Conservation (phyloP, 331 rosid species). For the Pyracantha coccinea region DNA sequence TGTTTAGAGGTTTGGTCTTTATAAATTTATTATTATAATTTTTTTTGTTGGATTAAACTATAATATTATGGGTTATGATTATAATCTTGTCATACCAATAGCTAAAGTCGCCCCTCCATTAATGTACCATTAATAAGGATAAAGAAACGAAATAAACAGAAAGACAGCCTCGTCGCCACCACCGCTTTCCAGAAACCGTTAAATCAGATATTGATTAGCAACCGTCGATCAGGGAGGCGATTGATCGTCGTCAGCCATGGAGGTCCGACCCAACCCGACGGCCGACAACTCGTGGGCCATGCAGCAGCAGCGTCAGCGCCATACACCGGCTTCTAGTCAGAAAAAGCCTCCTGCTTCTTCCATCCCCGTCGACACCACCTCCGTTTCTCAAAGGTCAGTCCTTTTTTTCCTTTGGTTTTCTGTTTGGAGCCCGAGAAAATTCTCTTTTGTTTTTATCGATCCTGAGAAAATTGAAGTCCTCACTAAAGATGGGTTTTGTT, state of each 20-base stretch:
- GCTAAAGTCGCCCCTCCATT: background rate
- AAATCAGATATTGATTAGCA: background rate
- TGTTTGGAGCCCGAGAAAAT: conserved; percentile 15
- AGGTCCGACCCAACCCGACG: conserved; percentile 56
- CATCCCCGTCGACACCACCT: conserved; percentile 46
- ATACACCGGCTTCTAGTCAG: conserved; percentile 16
- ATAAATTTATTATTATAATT: no score
- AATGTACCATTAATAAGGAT: background rate
- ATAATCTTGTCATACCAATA: background rate
- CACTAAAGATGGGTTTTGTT: background rate
- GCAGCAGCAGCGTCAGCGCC: conserved; percentile 36
- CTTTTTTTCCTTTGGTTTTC: background rate
- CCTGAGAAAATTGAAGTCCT: background rate
- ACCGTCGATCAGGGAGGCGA: background rate
- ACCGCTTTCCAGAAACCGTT: background rate
- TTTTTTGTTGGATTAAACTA: background rate
- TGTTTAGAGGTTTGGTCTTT: no score
- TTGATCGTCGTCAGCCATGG: conserved; percentile 40
- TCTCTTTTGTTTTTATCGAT: background rate
- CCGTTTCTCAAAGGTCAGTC: conserved; percentile 69
- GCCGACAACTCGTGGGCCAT: conserved; percentile 44
- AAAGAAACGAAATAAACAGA: background rate
- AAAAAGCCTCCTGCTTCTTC: conserved; percentile 46
- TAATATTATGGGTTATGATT: background rate
- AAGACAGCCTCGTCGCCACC: background rate